These are phyloP conservation scores for Scopulariopsis brevicaulis DNA, from an alignment of 2,329 filamentous ascomycete genomes.

Conservation along the genomic window DNA sequence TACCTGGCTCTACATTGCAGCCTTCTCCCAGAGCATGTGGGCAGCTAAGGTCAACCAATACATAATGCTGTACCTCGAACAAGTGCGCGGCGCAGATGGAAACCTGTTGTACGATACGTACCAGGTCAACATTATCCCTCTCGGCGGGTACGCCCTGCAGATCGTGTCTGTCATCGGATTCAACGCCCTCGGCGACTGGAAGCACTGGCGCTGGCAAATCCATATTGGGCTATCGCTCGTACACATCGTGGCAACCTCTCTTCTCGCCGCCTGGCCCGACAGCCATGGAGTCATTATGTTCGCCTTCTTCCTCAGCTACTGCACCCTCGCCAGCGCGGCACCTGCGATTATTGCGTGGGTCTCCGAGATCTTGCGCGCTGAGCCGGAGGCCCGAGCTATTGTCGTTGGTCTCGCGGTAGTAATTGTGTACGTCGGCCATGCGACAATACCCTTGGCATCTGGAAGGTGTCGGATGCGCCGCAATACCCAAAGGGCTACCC, in stretches of 20 bases:
- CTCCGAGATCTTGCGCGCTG: slow-evolving; percentile 30
- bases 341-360: slow-evolving; percentile 30
- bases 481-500: slow-evolving; percentile 25
- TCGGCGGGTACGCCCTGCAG: slow-evolving; percentile 22
- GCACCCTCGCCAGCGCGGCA: slow-evolving; percentile 20
- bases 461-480: slow-evolving; percentile 22
- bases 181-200: slow-evolving; percentile 38
- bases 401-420: slow-evolving; percentile 37
- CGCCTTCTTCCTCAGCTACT: slow-evolving; percentile 23
- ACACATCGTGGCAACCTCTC: slow-evolving; percentile 19
- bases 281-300: slow-evolving; percentile 21
- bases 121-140: slow-evolving; percentile 40
- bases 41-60: slow-evolving; percentile 23
- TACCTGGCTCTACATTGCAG: slow-evolving; percentile 19
- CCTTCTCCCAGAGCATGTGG: slow-evolving; percentile 19
- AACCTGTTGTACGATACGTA: slow-evolving; percentile 17
- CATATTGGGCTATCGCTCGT: slow-evolving; percentile 34
- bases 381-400: slow-evolving; percentile 34
- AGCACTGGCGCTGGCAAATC: slow-evolving; percentile 34
- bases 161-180: slow-evolving; percentile 40
- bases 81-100: not conserved
- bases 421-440: slow-evolving; percentile 28
- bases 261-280: slow-evolving; percentile 21
- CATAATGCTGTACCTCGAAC: slow-evolving; percentile 22
- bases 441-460: slow-evolving; percentile 28